Evolutionary conservation across 164 flowering plant species (phyloP).

Genomic region (Santalum album): DNA sequence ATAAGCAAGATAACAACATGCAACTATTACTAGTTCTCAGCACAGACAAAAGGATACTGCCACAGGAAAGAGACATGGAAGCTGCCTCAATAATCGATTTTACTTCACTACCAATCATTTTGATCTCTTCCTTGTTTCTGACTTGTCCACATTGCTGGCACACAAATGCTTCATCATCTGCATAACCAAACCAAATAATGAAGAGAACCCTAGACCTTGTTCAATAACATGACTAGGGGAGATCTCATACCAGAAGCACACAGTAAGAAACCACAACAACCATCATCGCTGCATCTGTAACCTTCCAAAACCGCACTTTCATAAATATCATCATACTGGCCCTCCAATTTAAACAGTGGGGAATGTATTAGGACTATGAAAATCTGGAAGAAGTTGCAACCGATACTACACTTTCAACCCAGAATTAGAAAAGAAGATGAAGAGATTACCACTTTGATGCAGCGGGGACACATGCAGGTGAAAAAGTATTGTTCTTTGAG

Average conservation of each 20-base stretch:
- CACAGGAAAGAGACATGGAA: conserved; percentile 26
- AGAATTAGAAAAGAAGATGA: neutral
- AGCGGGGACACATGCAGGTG: conserved; percentile 67
- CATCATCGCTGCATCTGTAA: conserved; percentile 53
- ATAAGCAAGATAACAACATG: neutral
- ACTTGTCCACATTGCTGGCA: conserved; percentile 80
- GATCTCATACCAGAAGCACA: conserved; percentile 58
- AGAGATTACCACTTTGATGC: conserved; percentile 57
- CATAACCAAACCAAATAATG: conserved; percentile 11
- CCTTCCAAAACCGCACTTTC: conserved; percentile 94
- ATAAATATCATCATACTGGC: conserved; percentile 53
- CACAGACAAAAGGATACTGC: conserved; percentile 51
- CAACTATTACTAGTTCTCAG: neutral
- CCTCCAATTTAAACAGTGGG: conserved; percentile 31
- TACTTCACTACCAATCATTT: conserved; percentile 36
- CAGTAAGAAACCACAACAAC: conserved; percentile 71
- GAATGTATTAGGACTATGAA: neutral
- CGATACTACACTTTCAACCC: neutral
- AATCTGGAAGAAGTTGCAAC: conserved; percentile 1
- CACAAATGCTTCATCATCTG: conserved; percentile 60
- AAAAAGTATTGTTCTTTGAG: conserved; percentile 84
- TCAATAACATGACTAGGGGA: neutral
- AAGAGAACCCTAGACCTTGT: neutral
- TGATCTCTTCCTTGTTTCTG: conserved; percentile 59
- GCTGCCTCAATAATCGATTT: conserved; percentile 46